Conservation (phyloP, 2,329 filamentous ascomycete genomes). For the Escovopsis weberi region DNA sequence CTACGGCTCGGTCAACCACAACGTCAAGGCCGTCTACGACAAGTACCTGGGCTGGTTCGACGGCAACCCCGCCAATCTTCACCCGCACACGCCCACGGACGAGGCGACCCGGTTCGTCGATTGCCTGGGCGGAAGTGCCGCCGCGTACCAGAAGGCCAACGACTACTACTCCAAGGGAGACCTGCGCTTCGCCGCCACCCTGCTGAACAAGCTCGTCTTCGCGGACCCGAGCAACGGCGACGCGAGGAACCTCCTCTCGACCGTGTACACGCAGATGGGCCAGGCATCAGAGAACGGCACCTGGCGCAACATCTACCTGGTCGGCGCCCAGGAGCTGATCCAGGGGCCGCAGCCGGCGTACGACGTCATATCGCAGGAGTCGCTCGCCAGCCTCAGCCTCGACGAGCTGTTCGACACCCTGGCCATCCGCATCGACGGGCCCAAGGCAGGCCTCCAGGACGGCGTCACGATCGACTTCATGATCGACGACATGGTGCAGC, state of each 20-base stretch:
- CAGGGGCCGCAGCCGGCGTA: neutral
- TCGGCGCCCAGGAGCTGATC: slow-evolving; percentile 13
- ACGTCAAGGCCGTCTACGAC: slow-evolving; percentile 15
- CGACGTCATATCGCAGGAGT: neutral
- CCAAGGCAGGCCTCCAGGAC: neutral
- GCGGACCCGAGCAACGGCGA: slow-evolving; percentile 11
- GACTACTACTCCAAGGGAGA: slow-evolving; percentile 16
- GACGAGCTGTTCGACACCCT: slow-evolving; percentile 1
- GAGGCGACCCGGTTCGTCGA: slow-evolving; percentile 20
- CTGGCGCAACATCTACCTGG: slow-evolving; percentile 2
- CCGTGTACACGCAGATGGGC: slow-evolving; percentile 11
- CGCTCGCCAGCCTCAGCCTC: neutral
- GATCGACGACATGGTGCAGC: neutral
- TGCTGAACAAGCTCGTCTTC: slow-evolving; percentile 21
- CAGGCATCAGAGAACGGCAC: neutral
- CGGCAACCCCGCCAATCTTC: slow-evolving; percentile 5
- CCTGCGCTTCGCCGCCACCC: slow-evolving; percentile 23
- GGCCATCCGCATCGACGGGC: neutral
- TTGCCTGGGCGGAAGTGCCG: slow-evolving; percentile 21
- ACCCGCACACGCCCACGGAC: slow-evolving; percentile 7
- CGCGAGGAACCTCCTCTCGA: slow-evolving; percentile 13
- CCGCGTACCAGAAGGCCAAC: slow-evolving; percentile 16
- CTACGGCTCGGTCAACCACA: slow-evolving; percentile 21
- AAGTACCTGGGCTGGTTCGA: slow-evolving; percentile 7
- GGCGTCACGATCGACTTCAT: slow-evolving; percentile 1